Evolutionary conservation across 2,329 filamentous ascomycete genomes (phyloP).

Genomic region (Tolypocladium endophyticum): DNA sequence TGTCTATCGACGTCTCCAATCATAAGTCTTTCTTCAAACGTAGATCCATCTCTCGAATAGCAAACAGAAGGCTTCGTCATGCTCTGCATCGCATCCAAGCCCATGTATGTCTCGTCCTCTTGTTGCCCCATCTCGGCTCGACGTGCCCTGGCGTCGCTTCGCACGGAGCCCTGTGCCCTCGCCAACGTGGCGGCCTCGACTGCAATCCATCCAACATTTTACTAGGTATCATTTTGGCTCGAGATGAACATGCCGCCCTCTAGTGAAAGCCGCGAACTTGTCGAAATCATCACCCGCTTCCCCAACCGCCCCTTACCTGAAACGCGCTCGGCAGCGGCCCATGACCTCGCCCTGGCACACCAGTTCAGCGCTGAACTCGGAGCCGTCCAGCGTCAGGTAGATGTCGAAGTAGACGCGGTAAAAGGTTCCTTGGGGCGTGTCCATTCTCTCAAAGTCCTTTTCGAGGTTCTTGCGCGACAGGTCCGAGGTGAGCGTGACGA

Average conservation of each 20-base stretch:
- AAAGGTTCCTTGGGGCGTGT: constrained; percentile 93
- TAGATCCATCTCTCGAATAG: constrained; percentile 3
- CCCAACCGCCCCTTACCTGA: constrained; percentile 40
- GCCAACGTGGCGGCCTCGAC: background rate
- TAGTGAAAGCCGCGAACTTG: constrained; percentile 1
- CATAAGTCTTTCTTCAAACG: constrained; percentile 8
- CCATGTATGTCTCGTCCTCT: background rate
- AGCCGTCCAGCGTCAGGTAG: constrained; percentile 90
- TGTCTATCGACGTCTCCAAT: constrained; percentile 12
- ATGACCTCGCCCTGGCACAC: constrained; percentile 99
- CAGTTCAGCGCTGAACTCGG: constrained; percentile 94
- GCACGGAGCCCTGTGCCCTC: no score
- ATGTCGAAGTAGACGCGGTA: constrained; percentile 75
- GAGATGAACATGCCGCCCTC: background rate
- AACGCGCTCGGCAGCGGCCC: constrained; percentile 89
- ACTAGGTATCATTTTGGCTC: constrained; percentile 1
- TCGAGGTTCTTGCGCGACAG: constrained; percentile 96
- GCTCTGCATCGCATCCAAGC: background rate
- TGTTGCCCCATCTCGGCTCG: background rate
- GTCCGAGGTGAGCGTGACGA: constrained; percentile 94
- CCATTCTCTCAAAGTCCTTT: constrained; percentile 99
- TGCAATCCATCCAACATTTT: constrained; percentile 1
- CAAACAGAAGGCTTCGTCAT: background rate
- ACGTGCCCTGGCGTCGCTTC: background rate
- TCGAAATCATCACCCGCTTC: background rate